Evolutionary conservation across 164 flowering plant genomes (phyloP).

Genomic region (Houttuynia cordata): DNA sequence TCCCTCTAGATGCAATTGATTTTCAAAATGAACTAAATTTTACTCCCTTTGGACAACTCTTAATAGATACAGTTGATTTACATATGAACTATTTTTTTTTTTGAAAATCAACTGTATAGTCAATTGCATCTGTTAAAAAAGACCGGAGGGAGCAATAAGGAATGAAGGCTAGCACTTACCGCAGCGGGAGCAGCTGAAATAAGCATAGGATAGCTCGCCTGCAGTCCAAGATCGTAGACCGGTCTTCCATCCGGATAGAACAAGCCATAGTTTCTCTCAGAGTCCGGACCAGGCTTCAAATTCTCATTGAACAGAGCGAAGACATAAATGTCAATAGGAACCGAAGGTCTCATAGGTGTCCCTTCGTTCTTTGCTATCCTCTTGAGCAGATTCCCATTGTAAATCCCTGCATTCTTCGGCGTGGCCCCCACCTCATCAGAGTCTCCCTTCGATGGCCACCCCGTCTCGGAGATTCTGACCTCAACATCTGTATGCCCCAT

Average conservation of each 20-base stretch:
- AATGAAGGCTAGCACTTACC: background rate
- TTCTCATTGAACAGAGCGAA: conserved; percentile 93
- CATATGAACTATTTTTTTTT: too few relatives aligned
- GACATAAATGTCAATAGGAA: conserved; percentile 55
- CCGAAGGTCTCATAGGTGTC: conserved; percentile 67
- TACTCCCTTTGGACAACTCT: too few relatives aligned
- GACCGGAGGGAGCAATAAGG: background rate
- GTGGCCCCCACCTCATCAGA: conserved; percentile 72
- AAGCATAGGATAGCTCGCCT: conserved; percentile 31
- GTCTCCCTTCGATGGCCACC: conserved; percentile 95
- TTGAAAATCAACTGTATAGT: too few relatives aligned
- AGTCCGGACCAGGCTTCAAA: conserved; percentile 76
- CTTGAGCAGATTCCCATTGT: conserved; percentile 57
- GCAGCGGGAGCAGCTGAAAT: conserved; percentile 19
- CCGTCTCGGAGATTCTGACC: conserved; percentile 81
- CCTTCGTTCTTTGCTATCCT: conserved; percentile 43
- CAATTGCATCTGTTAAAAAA: too few relatives aligned
- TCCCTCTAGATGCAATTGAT: too few relatives aligned
- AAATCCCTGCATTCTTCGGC: conserved; percentile 57
- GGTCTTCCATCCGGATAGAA: conserved; percentile 70
- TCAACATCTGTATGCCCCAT: conserved; percentile 71
- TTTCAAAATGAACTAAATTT: too few relatives aligned
- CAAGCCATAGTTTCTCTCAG: conserved; percentile 90
- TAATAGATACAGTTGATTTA: too few relatives aligned
- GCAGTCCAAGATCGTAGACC: conserved; percentile 64